phyloP scores from a whole-genome alignment of 2,329 filamentous ascomycete species.

The Claviceps sp. region DNA sequence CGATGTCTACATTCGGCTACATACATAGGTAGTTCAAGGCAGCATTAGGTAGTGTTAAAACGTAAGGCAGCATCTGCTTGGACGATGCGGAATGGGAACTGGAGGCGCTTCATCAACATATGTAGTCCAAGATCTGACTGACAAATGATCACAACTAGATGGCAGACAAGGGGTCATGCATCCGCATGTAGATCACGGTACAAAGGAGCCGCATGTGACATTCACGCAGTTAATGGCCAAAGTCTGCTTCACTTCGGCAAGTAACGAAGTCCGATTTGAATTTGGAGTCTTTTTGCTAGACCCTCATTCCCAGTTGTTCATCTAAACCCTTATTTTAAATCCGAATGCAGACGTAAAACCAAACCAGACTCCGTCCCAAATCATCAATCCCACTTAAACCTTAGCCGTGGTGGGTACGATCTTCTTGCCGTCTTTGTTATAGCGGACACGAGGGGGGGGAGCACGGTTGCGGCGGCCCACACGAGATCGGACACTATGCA shows the following conservation, averaged over 20 bases:
- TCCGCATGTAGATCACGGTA: neutral
- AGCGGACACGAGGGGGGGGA: slow-evolving; percentile 90
- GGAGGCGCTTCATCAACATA: neutral
- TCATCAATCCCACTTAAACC: slow-evolving; percentile 21
- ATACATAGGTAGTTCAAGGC: too few species aligned
- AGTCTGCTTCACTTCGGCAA: slow-evolving; percentile 5
- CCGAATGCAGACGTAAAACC: slow-evolving; percentile 23
- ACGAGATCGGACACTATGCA: slow-evolving; percentile 81
- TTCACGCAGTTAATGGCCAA: neutral
- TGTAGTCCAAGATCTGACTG: neutral
- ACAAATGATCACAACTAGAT: neutral
- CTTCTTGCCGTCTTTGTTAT: slow-evolving; percentile 99
- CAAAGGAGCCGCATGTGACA: neutral
- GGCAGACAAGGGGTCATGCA: neutral
- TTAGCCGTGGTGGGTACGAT: slow-evolving; percentile 58
- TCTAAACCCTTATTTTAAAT: slow-evolving; percentile 19
- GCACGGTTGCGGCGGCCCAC: slow-evolving; percentile 98
- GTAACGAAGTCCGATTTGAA: slow-evolving; percentile 12
- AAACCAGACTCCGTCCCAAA: slow-evolving; percentile 25
- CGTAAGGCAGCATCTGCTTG: too few species aligned
- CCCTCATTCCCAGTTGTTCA: slow-evolving; percentile 21
- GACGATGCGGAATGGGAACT: neutral
- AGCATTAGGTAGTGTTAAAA: too few species aligned
- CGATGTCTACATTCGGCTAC: too few species aligned
- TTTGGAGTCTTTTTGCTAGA: slow-evolving; percentile 11